phyloP scores from a whole-genome alignment of 768 basidiomycete genomes.

The Boletus rubroflammeus region DNA sequence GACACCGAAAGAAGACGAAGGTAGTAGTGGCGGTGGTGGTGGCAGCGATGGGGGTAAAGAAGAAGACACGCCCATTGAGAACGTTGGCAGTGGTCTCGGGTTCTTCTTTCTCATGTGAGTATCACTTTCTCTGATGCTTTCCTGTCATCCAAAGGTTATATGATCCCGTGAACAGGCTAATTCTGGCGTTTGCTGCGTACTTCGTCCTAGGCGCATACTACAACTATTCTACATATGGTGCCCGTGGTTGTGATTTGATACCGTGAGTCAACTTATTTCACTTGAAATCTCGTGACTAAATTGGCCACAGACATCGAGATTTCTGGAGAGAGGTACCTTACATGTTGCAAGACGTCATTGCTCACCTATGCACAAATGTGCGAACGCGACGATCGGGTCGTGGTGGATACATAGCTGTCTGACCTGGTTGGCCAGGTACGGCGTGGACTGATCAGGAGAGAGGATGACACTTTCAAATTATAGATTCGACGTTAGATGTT shows the following conservation, averaged over 20 bases:
- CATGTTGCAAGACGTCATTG: conserved; percentile 73
- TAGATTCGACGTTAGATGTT: conserved; percentile 9
- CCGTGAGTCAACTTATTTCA: conserved; percentile 55
- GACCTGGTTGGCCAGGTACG: conserved; percentile 17
- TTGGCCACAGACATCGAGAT: conserved; percentile 64
- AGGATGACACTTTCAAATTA: neutral
- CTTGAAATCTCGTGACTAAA: conserved; percentile 3
- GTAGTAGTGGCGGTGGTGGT: conserved; percentile 14
- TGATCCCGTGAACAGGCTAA: conserved; percentile 41
- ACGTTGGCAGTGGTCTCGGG: conserved; percentile 71
- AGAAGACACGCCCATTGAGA: conserved; percentile 33
- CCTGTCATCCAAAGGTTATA: conserved; percentile 4
- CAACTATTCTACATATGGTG: conserved; percentile 86
- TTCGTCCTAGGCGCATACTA: conserved; percentile 80
- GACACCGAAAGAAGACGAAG: conserved; percentile 27
- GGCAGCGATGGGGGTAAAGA: conserved; percentile 6
- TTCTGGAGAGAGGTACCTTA: conserved; percentile 91
- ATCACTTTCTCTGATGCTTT: neutral
- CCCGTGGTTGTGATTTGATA: conserved; percentile 76
- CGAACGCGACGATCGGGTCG: conserved; percentile 63
- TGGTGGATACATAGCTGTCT: conserved; percentile 77
- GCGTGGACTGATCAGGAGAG: neutral
- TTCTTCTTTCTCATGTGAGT: conserved; percentile 86
- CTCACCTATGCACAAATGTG: conserved; percentile 71
- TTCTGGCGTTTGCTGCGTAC: conserved; percentile 67